Conservation (phyloP, 148 eudicot genomes). For the Silene latifolia region DNA sequence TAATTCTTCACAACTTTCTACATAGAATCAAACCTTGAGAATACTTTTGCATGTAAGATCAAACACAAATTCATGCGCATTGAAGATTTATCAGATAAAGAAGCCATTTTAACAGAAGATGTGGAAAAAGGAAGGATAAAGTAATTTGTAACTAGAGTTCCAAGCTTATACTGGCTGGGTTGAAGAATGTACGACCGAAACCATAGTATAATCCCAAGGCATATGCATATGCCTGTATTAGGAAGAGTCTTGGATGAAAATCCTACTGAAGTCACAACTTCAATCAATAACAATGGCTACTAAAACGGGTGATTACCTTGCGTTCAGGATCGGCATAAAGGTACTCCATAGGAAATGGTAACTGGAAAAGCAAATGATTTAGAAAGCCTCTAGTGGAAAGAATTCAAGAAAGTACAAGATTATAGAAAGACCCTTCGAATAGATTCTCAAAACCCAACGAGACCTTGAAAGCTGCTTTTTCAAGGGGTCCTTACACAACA, state of each 20-base stretch:
- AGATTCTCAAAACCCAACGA: no score
- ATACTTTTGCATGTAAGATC: slow-evolving; percentile 58
- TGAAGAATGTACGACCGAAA: slow-evolving; percentile 87
- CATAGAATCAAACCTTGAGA: no score
- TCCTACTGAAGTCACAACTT: background rate
- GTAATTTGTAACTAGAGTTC: background rate
- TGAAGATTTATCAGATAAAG: background rate
- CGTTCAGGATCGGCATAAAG: slow-evolving; percentile 96
- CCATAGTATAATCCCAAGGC: slow-evolving; percentile 86
- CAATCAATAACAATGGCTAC: background rate
- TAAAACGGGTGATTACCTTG: slow-evolving; percentile 44
- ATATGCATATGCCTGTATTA: slow-evolving; percentile 79
- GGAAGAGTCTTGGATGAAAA: slow-evolving; percentile 4
- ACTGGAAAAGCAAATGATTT: slow-evolving; percentile 30
- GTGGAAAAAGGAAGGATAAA: background rate
- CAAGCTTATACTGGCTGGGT: slow-evolving; percentile 74
- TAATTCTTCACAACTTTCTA: slow-evolving; percentile 81
- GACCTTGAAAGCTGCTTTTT: no score
- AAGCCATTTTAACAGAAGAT: slow-evolving; percentile 3
- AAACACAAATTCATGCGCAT: background rate
- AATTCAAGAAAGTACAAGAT: background rate
- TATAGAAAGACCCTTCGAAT: no score
- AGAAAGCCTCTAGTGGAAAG: slow-evolving; percentile 11
- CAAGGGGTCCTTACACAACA: no score
- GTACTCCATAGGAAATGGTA: no score